Percentiles rank a stretch among this genome's conserved stretches.
These are phyloP conservation scores for Lobosporangium transversale DNA, from an alignment of 192 early-diverging fungal species.

Conservation along the genomic window DNA sequence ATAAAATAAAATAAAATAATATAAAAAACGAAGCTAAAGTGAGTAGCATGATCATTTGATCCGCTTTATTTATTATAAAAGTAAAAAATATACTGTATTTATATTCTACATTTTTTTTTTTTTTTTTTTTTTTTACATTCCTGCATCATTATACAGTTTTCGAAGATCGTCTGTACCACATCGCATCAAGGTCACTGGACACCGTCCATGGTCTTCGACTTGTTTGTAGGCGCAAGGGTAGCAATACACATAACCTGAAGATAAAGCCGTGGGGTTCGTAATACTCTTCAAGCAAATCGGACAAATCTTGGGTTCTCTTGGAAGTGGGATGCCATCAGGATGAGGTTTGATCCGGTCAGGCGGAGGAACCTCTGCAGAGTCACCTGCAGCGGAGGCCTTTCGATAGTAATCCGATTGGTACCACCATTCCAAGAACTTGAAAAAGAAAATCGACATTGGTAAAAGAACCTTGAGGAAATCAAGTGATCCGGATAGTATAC, in stretches of 20 bases:
- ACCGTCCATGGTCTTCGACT: conserved; percentile 74
- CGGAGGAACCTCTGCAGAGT: conserved; percentile 71
- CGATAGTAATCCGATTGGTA: conserved; percentile 85
- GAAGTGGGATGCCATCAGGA: conserved; percentile 76
- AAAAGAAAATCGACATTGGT: conserved; percentile 93
- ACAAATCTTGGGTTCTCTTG: conserved; percentile 77
- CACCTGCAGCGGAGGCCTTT: conserved; percentile 50
- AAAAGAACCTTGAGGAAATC: conserved; percentile 81
- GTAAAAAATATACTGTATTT: too few species aligned
- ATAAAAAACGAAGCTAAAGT: too few species aligned
- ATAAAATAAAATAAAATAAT: too few species aligned
- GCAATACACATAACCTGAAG: conserved; percentile 93
- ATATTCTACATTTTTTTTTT: too few species aligned
- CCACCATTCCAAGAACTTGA: conserved; percentile 98
- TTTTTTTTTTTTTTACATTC: too few species aligned
- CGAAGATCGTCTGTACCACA: conserved; percentile 65
- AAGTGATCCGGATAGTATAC: conserved; percentile 64
- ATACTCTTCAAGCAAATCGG: conserved; percentile 78
- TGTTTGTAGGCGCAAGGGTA: conserved; percentile 88
- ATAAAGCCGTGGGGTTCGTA: conserved; percentile 87
- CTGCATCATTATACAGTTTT: conserved; percentile 71
- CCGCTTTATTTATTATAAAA: too few species aligned
- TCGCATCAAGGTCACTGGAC: conserved; percentile 80
- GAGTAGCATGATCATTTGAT: too few species aligned
- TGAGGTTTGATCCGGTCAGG: conserved; percentile 81